Evolutionary conservation across 768 basidiomycete species (phyloP).

Genomic region (Asterophora parasitica): DNA sequence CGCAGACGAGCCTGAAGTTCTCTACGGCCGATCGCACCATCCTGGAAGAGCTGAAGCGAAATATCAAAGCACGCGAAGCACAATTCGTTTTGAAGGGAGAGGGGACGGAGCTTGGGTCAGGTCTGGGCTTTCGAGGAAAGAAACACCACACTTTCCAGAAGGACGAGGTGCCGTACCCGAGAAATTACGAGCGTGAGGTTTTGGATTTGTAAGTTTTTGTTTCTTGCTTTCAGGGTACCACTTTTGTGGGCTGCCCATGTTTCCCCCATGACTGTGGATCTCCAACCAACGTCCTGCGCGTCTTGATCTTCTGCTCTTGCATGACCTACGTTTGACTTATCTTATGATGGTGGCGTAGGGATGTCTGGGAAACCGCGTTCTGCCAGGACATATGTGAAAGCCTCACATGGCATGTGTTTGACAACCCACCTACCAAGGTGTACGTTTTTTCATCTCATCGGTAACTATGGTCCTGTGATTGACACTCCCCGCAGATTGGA

Average conservation of each 20-base stretch:
- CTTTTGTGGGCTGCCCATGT: no score
- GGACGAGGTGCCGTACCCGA: slow-evolving; percentile 62
- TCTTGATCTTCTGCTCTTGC: not conserved
- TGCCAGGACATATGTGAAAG: slow-evolving; percentile 50
- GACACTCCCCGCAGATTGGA: slow-evolving; percentile 45
- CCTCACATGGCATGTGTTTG: slow-evolving; percentile 62
- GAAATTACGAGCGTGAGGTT: slow-evolving; percentile 57
- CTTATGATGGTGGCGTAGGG: slow-evolving; percentile 36
- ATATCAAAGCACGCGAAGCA: slow-evolving; percentile 46
- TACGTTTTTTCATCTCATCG: slow-evolving; percentile 26
- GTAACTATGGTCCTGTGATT: slow-evolving; percentile 1
- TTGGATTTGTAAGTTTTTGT: slow-evolving; percentile 59
- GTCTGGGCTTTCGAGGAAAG: slow-evolving; percentile 32
- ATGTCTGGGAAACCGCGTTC: slow-evolving; percentile 63
- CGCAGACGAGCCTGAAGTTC: slow-evolving; percentile 32
- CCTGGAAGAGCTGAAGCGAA: slow-evolving; percentile 49
- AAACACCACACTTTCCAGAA: slow-evolving; percentile 51
- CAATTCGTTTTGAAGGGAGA: slow-evolving; percentile 53
- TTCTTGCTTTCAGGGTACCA: slow-evolving; percentile 5
- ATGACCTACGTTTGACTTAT: not conserved
- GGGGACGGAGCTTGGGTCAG: slow-evolving; percentile 25
- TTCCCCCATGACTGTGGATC: not conserved
- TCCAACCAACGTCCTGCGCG: slow-evolving; percentile 1
- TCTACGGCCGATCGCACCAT: slow-evolving; percentile 62
- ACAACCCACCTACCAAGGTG: slow-evolving; percentile 57